phyloP scores from a whole-genome alignment of 1,284 basidiomycete species.

The Dichomitus squalens region DNA sequence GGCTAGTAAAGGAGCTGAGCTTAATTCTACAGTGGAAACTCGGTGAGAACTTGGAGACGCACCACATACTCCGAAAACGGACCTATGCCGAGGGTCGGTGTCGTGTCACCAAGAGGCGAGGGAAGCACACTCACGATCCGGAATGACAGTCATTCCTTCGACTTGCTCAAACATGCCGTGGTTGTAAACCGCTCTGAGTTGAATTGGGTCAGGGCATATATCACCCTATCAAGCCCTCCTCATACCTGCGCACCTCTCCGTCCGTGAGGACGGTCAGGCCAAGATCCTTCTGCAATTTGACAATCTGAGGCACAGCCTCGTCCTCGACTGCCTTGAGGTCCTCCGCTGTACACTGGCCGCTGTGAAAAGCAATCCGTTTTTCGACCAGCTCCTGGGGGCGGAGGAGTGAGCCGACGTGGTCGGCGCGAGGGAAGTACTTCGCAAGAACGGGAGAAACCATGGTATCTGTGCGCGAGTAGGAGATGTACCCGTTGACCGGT shows the following conservation, averaged over 20 bases:
- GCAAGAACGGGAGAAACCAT: slow-evolving; percentile 11
- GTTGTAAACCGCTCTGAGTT: slow-evolving; percentile 50
- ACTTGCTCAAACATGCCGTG: slow-evolving; percentile 62
- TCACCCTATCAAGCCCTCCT: not conserved
- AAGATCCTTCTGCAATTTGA: slow-evolving; percentile 42
- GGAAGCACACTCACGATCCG: slow-evolving; percentile 45
- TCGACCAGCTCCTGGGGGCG: slow-evolving; percentile 44
- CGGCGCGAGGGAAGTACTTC: slow-evolving; percentile 39
- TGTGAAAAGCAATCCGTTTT: slow-evolving; percentile 38
- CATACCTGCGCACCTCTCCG: slow-evolving; percentile 44
- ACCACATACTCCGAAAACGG: slow-evolving; percentile 17
- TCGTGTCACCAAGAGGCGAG: not conserved
- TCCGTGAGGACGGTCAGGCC: slow-evolving; percentile 50
- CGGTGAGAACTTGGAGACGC: not conserved
- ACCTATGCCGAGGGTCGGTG: not conserved
- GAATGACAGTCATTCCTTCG: slow-evolving; percentile 59
- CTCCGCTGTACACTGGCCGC: slow-evolving; percentile 37
- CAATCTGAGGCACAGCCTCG: slow-evolving; percentile 33
- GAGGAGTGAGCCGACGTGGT: slow-evolving; percentile 49
- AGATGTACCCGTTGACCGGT: not conserved
- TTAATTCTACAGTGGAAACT: not conserved
- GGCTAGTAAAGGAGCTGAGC: slow-evolving; percentile 31
- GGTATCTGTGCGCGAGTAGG: not conserved
- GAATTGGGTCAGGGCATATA: not conserved
- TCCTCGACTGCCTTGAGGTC: slow-evolving; percentile 44